Conservation (phyloP, 495 filamentous ascomycete genomes). For the Neurospora sp. region DNA sequence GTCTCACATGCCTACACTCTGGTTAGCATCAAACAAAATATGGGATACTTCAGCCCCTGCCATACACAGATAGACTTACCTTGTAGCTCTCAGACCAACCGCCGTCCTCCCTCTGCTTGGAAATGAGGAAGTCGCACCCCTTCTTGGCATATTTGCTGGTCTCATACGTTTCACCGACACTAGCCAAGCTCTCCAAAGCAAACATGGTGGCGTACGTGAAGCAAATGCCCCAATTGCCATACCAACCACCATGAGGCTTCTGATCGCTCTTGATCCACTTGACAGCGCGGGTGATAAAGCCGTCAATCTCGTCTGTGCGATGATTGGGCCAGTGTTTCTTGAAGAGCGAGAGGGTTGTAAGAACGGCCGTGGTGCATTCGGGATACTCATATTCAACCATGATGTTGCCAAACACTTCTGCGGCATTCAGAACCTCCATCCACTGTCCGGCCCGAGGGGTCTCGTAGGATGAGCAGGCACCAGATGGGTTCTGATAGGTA, state of each 20-base stretch:
- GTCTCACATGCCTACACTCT: slow-evolving; percentile 44
- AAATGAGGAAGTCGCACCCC: slow-evolving; percentile 77
- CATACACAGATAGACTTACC: slow-evolving; percentile 35
- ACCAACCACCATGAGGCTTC: slow-evolving; percentile 81
- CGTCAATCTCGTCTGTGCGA: slow-evolving; percentile 61
- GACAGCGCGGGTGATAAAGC: slow-evolving; percentile 59
- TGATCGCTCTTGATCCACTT: slow-evolving; percentile 74
- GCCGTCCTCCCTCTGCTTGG: slow-evolving; percentile 74
- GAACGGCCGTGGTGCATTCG: slow-evolving; percentile 91
- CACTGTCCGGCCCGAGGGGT: slow-evolving; percentile 63
- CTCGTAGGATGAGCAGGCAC: slow-evolving; percentile 88
- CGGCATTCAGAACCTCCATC: slow-evolving; percentile 82
- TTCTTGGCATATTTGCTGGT: slow-evolving; percentile 59
- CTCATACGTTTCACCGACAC: slow-evolving; percentile 68
- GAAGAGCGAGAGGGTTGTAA: slow-evolving; percentile 83
- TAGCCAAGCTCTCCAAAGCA: slow-evolving; percentile 74
- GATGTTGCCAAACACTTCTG: slow-evolving; percentile 92
- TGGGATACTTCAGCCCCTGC: background rate
- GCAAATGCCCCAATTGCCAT: slow-evolving; percentile 95
- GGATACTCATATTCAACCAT: slow-evolving; percentile 99
- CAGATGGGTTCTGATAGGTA: slow-evolving; percentile 82
- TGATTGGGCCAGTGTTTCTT: slow-evolving; percentile 72
- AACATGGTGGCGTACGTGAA: slow-evolving; percentile 97
- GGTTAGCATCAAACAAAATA: background rate
- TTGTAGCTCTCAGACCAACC: slow-evolving; percentile 96